A percentile compares a stretch with the other conserved stretches of the same genome.
Evolutionary conservation across 495 filamentous ascomycete genomes (phyloP).

Genomic region (Hyphodiscus hymeniophilus): DNA sequence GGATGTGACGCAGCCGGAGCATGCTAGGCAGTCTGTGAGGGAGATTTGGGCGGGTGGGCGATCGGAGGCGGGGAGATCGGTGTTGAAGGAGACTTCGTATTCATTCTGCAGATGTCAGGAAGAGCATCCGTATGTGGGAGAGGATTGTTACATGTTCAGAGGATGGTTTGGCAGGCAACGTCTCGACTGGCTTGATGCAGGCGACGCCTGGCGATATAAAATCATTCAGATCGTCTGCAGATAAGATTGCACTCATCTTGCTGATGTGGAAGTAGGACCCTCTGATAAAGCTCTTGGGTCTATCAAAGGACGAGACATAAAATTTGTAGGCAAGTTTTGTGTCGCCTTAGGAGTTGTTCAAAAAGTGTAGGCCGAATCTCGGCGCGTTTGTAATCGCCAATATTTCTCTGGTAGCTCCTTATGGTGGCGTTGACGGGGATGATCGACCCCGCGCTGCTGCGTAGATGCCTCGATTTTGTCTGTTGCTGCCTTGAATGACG

Average conservation of each 20-base stretch:
- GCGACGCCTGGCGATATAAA: constrained; percentile 97
- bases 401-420: neutral
- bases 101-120: constrained; percentile 8
- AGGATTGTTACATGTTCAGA: constrained; percentile 4
- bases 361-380: neutral
- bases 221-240: constrained; percentile 93
- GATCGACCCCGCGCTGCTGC: neutral
- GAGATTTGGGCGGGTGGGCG: constrained; percentile 72
- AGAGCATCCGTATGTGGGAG: neutral
- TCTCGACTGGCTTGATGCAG: constrained; percentile 96
- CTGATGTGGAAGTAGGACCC: constrained; percentile 1
- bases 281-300: neutral
- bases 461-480: neutral
- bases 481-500: neutral
- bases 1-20: constrained; percentile 94
- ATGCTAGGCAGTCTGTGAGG: constrained; percentile 93
- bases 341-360: too few species aligned
- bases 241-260: constrained; percentile 88
- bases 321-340: too few species aligned
- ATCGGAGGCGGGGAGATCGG: constrained; percentile 39
- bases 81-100: constrained; percentile 78
- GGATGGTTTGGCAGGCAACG: constrained; percentile 47
- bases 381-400: neutral
- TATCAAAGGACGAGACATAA: too few species aligned
- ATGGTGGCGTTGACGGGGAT: neutral